Base-by-base conservation (phyloP, 73 alveolate genomes). In the Paramecium pentaurelia region DNA sequence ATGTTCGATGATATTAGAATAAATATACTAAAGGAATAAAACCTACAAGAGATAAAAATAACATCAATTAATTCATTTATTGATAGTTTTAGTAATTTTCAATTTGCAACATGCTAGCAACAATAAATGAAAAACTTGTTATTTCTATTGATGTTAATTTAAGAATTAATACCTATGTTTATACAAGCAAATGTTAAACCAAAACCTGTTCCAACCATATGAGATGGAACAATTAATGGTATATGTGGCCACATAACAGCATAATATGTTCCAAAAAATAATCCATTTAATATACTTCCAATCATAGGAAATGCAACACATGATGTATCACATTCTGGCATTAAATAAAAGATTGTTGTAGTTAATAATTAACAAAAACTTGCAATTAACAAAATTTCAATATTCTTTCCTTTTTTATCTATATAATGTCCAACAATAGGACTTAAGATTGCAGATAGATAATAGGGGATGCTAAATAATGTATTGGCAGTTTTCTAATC, bases 201-300 rank as follows among this genome's bases (percentile, higher is more conserved):
- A 77, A 95, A 97, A n/a, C 98, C 99, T 32, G 98, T 86, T 30
- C 99, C 99, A 12, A 97, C 97, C 36, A 95, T 92, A 36, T 75
- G 86, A 16, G 97, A 86, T 49, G 94, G 95, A 40, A 95, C 97
- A 11, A 86, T 93, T 70, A 95, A 93, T 14, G 98, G 98, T 92
- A 97, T 88, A 42, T 95, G 88, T 10, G 97, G 94, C 99, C 99
- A 97, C 28, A 97, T 84, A 2, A 96, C 96, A 2, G 98, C 94
- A 12, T 95, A 98, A 93, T 97, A 97, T 37, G 96, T 77, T 32
- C 97, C 87, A 68, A 92, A 97, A 37, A 95, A 94, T 32, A 97
- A 60, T 37, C 99, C 99, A 71, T 95, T 80, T 7, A 95, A 28
- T 4, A 87, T 95, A 14, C 95, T 77, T 18, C 96, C 95, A 28